Percentiles rank a stretch among this genome's conserved stretches.
phyloP scores from a whole-genome alignment of 805 yeast genomes.

The Candida ovalis region DNA sequence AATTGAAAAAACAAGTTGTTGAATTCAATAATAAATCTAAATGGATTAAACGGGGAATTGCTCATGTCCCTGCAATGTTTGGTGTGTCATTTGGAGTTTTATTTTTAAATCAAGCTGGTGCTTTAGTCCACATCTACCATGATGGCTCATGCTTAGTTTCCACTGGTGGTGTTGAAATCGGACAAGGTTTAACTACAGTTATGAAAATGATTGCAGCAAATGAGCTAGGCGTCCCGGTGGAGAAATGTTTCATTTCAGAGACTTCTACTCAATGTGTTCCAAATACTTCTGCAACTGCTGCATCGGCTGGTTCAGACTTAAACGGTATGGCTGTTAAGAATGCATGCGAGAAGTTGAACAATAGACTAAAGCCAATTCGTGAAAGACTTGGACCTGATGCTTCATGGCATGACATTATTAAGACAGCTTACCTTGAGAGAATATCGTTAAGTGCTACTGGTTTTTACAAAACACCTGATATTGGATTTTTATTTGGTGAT shows the following conservation, averaged over 20 bases:
- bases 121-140: slow-evolving; percentile 40
- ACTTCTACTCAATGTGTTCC: slow-evolving; percentile 46
- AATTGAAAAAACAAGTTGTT: slow-evolving; percentile 34
- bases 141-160: slow-evolving; percentile 45
- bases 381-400: slow-evolving; percentile 34
- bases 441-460: slow-evolving; percentile 46
- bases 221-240: slow-evolving; percentile 38
- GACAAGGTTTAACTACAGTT: slow-evolving; percentile 46
- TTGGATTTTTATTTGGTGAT: slow-evolving; percentile 39
- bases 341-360: slow-evolving; percentile 43
- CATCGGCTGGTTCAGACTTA: slow-evolving; percentile 45
- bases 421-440: slow-evolving; percentile 41
- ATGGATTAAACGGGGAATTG: slow-evolving; percentile 45
- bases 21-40: slow-evolving; percentile 37
- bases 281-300: slow-evolving; percentile 47
- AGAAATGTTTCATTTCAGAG: slow-evolving; percentile 40
- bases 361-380: slow-evolving; percentile 37
- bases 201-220: slow-evolving; percentile 46
- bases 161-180: slow-evolving; percentile 50
- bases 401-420: slow-evolving; percentile 38
- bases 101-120: slow-evolving; percentile 46
- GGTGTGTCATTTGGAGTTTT: slow-evolving; percentile 46
- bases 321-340: slow-evolving; percentile 47
- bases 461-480: slow-evolving; percentile 46
- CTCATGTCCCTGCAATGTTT: slow-evolving; percentile 44